phyloP scores from a whole-genome alignment of 2,329 filamentous ascomycete species.

The Neopestalotiopsis sp. region DNA sequence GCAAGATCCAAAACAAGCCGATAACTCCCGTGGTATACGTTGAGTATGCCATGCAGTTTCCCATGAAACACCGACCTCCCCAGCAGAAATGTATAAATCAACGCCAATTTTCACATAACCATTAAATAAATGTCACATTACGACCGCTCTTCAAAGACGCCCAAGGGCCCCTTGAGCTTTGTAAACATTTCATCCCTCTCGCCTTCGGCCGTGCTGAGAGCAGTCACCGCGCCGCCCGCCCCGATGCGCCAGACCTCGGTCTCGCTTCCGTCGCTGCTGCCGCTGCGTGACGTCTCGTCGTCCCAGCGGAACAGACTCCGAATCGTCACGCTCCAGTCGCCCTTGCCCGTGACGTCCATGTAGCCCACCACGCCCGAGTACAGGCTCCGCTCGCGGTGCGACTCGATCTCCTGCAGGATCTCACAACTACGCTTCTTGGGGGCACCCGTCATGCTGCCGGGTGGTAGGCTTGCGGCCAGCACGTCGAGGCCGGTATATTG shows the following conservation, averaged over 20 bases:
- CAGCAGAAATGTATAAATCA: neutral
- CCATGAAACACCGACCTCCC: neutral
- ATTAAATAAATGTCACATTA: conserved; percentile 18
- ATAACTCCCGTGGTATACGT: conserved; percentile 19
- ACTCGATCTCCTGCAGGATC: conserved; percentile 74
- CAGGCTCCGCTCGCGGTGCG: conserved; percentile 66
- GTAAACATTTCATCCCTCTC: conserved; percentile 92
- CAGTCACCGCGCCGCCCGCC: conserved; percentile 89
- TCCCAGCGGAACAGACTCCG: conserved; percentile 79
- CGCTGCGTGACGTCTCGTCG: conserved; percentile 50
- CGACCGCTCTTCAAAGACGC: conserved; percentile 48
- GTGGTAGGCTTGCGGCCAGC: conserved; percentile 78
- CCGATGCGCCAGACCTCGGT: conserved; percentile 79
- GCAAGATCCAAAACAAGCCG: neutral
- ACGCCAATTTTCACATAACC: neutral
- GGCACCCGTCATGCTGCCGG: conserved; percentile 95
- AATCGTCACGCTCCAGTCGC: conserved; percentile 92
- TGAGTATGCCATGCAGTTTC: conserved; percentile 20
- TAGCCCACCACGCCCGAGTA: conserved; percentile 93
- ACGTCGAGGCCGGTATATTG: conserved; percentile 72
- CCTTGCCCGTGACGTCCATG: conserved; percentile 81
- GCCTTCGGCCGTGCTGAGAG: conserved; percentile 76
- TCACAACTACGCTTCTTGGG: conserved; percentile 94
- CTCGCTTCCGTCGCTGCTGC: conserved; percentile 28
- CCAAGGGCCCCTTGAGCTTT: conserved; percentile 67